Evolutionary conservation across 2,329 filamentous ascomycete genomes (phyloP), one percentile per base, ranked within the genome.

Genomic region (Phyllosticta ampelicida): DNA sequence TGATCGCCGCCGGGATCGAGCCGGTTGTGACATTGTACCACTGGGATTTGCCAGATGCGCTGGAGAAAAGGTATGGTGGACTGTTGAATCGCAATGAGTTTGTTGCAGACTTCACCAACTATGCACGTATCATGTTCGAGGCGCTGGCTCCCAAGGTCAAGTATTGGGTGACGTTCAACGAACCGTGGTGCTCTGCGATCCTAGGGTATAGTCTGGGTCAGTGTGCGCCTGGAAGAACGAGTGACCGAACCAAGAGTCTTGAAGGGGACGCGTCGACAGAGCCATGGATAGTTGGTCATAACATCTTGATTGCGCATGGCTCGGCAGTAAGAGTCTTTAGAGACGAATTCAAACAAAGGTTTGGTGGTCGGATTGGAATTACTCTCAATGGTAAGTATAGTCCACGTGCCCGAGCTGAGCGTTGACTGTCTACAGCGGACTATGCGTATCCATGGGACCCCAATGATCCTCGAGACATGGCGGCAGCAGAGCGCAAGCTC

Each of bases 131-230:
- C 52, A 78, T 89, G 66, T 95, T 90, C 75, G 79, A 86, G 68
- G 82, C 84, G 1, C 78, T 95, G 59, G 80, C 80, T 53, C 81
- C 84, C 56, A 86, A 85, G 71, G 89, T 90, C 67, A 89, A 90
- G 77, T 80, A 89, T 74, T 95, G 90, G 90, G 89, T 91, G 71
- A 94, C 89, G 23, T 90, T 92, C 75, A 94, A 94, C 71, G 89
- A 95, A 76, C 90, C 90, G 3, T 94, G 87, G 84, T 95, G 89
- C 74, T 88, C 84, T 62, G 83, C 86, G 55, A 85, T 94, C 61
- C 79, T 94, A 49, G 89, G 89, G 36, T 94, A 92, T 74, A 87
- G 80, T 68, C 83, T 81, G 49, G 90, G 90, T 26, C 76, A 83
- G 62, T 90, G 91, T 68, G 90, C 90, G 10, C 90, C 90, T 0